These are phyloP conservation scores for Chaetomium sp. DNA, from an alignment of 2,329 filamentous ascomycete species.

Conservation along the genomic window DNA sequence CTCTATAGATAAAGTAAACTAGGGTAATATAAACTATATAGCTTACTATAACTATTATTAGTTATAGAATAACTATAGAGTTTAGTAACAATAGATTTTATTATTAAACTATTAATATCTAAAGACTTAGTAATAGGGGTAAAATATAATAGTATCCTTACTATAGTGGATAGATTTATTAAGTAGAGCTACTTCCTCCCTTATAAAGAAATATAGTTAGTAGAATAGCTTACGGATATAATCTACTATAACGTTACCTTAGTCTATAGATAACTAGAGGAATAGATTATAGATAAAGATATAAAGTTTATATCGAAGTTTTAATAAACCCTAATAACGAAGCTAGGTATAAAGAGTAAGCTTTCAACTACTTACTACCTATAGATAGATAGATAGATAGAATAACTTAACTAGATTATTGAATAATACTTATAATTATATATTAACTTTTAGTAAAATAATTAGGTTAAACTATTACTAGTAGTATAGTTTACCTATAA, in stretches of 20 bases:
- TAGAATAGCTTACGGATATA: not conserved
- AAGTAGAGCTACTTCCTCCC: not conserved
- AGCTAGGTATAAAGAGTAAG: conserved; percentile 16
- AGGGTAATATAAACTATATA: not conserved
- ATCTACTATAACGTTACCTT: not conserved
- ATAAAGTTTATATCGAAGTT: not conserved
- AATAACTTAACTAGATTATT: conserved; percentile 12
- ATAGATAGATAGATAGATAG: conserved; percentile 18
- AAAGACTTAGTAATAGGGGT: not conserved
- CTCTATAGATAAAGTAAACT: not conserved
- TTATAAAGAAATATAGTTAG: not conserved
- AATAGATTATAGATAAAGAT: not conserved
- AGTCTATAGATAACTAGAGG: not conserved
- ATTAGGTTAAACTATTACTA: conserved; percentile 19
- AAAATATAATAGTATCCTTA: not conserved
- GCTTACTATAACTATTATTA: not conserved
- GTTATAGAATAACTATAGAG: not conserved
- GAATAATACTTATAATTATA: conserved; percentile 25
- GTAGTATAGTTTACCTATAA: not conserved
- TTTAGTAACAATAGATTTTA: not conserved
- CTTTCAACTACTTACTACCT: conserved; percentile 22
- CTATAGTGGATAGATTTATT: not conserved
- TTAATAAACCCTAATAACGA: not conserved
- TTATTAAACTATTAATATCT: not conserved
- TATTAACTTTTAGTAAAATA: conserved; percentile 22